Base-by-base conservation (phyloP, 257 asterid genomes). In the Gynochthodes officinalis region DNA sequence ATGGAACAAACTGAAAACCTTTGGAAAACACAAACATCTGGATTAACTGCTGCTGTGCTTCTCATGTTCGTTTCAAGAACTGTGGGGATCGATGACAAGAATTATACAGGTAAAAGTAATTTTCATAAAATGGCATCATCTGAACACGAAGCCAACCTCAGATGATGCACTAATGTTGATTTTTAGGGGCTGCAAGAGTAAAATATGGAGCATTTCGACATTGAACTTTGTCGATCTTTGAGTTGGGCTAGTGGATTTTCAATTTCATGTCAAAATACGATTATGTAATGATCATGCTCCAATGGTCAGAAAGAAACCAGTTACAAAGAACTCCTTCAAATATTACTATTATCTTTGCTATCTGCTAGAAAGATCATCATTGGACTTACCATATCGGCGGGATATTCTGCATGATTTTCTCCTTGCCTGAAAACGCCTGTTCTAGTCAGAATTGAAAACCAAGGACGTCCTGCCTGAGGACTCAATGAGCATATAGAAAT, bases 361-460 rank as follows among this genome's bases (percentile, higher is more conserved):
- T 69, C 58, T 9, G 35, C 18, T 39, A 39, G 23, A 65, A 64
- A 53, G 60, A 71, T 64, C 35, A 12, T 30, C 37, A 68, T 42
- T 16, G 67, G 75, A 39, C 87, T 71, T 74, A 86, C 95, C 80
- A 81, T 5, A 77, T 88, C 88, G 73, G 91, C 91, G 46, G 95
- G 91, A 82, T 78, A 84, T 78, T 76, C 81, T 27, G 78, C 54
- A 48, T 86, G 87, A 69, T 88, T 88, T 77, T 83, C 87, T 63
- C 74, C 77, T 75, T 83, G 82, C 70, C 82, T 75, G 68, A 86
- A 88, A 75, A 86, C 89, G 32, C 96, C 92, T 7, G 92, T 89
- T 80, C 96, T 81, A 0, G 92, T 89, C 77, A 89, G 74, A 70
- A 89, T 79, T 9, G 90, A 86, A 80, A 86, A 89, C 95, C 95